Percentiles rank a stretch among this genome's conserved stretches.
phyloP scores from a whole-genome alignment of 2,329 filamentous ascomycete genomes.

The Claviceps fusiformis region DNA sequence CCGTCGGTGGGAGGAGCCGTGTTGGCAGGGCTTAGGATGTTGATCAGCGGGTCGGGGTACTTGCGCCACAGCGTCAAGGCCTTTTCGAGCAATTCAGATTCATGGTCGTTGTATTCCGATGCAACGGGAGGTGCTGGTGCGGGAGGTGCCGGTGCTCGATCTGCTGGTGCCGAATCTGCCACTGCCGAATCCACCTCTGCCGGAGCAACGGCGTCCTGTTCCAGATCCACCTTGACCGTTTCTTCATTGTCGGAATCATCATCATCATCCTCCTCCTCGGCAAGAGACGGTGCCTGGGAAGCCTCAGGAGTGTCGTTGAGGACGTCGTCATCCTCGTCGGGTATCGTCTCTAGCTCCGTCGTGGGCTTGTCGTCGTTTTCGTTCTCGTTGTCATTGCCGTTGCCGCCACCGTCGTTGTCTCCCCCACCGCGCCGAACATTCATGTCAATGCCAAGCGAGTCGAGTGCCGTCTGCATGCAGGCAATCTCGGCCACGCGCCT shows the following conservation, averaged over 20 bases:
- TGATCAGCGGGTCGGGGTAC: constrained; percentile 41
- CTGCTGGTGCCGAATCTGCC: background rate
- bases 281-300: constrained; percentile 28
- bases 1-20: constrained; percentile 59
- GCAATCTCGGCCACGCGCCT: constrained; percentile 69
- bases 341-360: constrained; percentile 23
- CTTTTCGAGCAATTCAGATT: constrained; percentile 36
- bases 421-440: constrained; percentile 15
- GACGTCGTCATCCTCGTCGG: constrained; percentile 43
- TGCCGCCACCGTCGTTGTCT: constrained; percentile 17
- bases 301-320: constrained; percentile 43
- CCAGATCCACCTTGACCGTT: background rate
- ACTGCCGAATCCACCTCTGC: background rate
- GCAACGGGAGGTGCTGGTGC: background rate
- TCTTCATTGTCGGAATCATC: constrained; percentile 10
- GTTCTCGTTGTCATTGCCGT: background rate
- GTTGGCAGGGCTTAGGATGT: constrained; percentile 45
- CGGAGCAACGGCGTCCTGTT: background rate
- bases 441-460: constrained; percentile 38
- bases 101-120: constrained; percentile 30
- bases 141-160: background rate
- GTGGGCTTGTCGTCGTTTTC: constrained; percentile 21
- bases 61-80: constrained; percentile 52
- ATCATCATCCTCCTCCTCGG: constrained; percentile 10
- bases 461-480: constrained; percentile 53